Base-by-base conservation (phyloP, 805 yeast genomes). In the Geotrichum ghanense region DNA sequence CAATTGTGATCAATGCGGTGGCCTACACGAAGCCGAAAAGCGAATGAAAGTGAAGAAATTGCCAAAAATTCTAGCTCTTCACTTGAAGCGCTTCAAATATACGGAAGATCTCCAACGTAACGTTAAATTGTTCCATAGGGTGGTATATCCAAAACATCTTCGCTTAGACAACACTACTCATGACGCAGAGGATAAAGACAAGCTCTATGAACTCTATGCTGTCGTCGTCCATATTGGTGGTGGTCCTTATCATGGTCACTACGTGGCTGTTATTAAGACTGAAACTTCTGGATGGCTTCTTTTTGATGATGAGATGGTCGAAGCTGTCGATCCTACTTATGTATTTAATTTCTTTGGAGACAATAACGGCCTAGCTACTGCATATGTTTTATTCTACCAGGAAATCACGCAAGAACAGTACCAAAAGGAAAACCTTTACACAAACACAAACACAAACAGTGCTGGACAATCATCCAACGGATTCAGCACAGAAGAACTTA, bases 191-290 rank as follows among this genome's bases (percentile, higher is more conserved):
- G 64, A 69, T 14, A 70, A 75, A 1, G 76, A 76, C 53, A 76
- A 75, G 55, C 69, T 80, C 17, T 92, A 88, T 58, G 95, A 89
- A 56, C 66, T 92, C 44, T 82, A 79, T 51, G 86, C 90, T 0
- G 80, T 90, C 40, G 92, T 92, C 10, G 88, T 92, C 9, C 98
- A 92, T 60, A 79, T 92, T 54, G 98, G 98, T 3, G 95, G 96
- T 3, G 97, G 97, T 0, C 97, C 97, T 1, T 88, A 87, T 68
- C 96, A 89, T 65, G 98, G 98, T 0, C 98, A 92, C 61, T 92
- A 92, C 62, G 90, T 92, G 7, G 75, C 95, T 0, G 68, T 92
- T 3, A 82, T 92, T 50, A 87, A 87, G 59, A 81, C 88, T 3
- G 79, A 75, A 46, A 71, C 74, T 20, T 75, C 77, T 37, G 89